Base-by-base conservation (phyloP, 2,329 filamentous ascomycete genomes). In the Colletotrichum orbiculare region DNA sequence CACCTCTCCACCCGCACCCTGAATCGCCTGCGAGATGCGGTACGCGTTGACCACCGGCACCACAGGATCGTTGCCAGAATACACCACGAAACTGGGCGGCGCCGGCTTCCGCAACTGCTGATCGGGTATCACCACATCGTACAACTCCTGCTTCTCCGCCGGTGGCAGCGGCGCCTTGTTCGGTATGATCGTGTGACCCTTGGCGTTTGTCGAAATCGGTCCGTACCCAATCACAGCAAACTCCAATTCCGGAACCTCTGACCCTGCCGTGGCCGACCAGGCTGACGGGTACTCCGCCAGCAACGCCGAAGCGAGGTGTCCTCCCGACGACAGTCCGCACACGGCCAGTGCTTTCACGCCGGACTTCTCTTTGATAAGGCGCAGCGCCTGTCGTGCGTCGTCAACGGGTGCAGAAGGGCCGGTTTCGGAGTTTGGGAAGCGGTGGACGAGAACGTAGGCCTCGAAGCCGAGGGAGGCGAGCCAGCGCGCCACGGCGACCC, bases 191-290 rank as follows among this genome's bases (percentile, higher is more conserved):
- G 68, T 70, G 13, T 67, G 65, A 6, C 69, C 68, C 35, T 46
- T 54, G 10, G 69, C 69, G 35, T 71, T 71, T 6, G 69, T 70
- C 2, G 69, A 71, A 15, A 71, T 71, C n/a, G 69, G 69, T 8
- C 66, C 69, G 55, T 71, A 70, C 10, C 69, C 69, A n/a, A 71
- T 67, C 38, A 70, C 67, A 1, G 64, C 68, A 10, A 71, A 71
- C 3, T 54, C 60, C 0, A 59, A 53, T 6, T 66, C 58, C 15
- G 69, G 69, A 7, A 68, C 58, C 7, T 66, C 34, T 2, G 49
- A 6, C 4, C 66, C 62, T 5, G 64, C 52, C 12, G 65, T 49
- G 1, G 64, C 35, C 2, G 59, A 47, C 69, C 69, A 71, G 3
- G 47, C 35, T 2, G 57, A 10, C 6, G 69, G 69, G 60, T 69